These are phyloP conservation scores for Plectosphaerella sp. DNA, from an alignment of 2,329 filamentous ascomycete genomes.

Conservation along the genomic window DNA sequence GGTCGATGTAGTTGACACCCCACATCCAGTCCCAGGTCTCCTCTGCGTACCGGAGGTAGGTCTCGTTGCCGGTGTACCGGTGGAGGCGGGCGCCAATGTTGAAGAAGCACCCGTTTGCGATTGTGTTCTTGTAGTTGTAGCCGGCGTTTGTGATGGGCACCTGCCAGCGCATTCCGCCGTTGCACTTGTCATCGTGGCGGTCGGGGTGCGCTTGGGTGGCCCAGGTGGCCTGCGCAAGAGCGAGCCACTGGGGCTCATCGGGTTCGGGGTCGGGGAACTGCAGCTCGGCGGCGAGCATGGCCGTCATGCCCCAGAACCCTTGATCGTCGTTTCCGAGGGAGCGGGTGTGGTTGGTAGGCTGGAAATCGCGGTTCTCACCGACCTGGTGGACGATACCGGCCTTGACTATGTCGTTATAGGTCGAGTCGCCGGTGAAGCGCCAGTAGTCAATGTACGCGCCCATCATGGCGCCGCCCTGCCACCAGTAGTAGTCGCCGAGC, in stretches of 20 bases:
- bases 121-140: constrained; percentile 70
- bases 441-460: constrained; percentile 67
- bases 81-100: constrained; percentile 66
- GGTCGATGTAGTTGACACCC: constrained; percentile 52
- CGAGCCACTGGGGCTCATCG: constrained; percentile 54
- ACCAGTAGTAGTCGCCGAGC: constrained; percentile 64
- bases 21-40: constrained; percentile 57
- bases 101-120: constrained; percentile 61
- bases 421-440: constrained; percentile 60
- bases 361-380: constrained; percentile 51
- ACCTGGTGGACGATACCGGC: constrained; percentile 55
- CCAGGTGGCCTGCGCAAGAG: constrained; percentile 66
- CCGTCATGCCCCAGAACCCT: constrained; percentile 65
- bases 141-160: constrained; percentile 70
- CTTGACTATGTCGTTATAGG: constrained; percentile 56
- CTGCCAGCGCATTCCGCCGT: constrained; percentile 73
- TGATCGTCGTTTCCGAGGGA: constrained; percentile 65
- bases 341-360: constrained; percentile 54
- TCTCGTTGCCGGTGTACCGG: constrained; percentile 62
- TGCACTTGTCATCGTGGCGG: constrained; percentile 61
- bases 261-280: constrained; percentile 55
- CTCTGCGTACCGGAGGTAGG: constrained; percentile 59
- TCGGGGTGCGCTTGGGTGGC: constrained; percentile 54
- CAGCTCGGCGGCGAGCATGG: constrained; percentile 62
- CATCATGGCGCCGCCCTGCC: constrained; percentile 68